Percentiles rank a stretch among this genome's conserved stretches.
phyloP scores from a whole-genome alignment of 805 yeast species.

The Spathaspora gorwiae region DNA sequence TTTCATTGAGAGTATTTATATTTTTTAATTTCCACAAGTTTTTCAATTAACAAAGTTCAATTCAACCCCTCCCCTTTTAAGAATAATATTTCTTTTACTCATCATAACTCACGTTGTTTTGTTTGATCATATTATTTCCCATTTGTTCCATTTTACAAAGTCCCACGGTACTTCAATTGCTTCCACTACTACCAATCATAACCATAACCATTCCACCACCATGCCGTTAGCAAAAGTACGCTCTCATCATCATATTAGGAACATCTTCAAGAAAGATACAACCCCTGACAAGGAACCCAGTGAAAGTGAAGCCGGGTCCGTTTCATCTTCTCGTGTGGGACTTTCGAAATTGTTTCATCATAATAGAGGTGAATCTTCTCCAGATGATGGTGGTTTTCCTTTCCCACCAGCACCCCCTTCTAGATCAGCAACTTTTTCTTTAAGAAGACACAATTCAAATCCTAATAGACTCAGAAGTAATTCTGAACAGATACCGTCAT shows the following conservation, averaged over 20 bases:
- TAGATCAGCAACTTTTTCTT: constrained; percentile 7
- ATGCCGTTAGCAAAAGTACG: constrained; percentile 5
- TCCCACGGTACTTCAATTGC: no score
- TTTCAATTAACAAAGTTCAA: no score
- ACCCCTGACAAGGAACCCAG: constrained; percentile 7
- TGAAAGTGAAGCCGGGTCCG: background rate
- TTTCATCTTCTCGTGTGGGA: constrained; percentile 11
- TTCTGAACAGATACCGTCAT: constrained; percentile 1
- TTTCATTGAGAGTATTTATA: no score
- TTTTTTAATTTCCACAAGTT: no score
- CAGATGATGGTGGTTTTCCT: background rate
- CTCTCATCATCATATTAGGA: constrained; percentile 16
- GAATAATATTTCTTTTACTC: no score
- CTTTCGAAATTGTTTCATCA: constrained; percentile 19
- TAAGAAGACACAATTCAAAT: constrained; percentile 16
- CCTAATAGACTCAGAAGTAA: constrained; percentile 5
- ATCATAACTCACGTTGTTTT: no score
- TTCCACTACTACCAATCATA: no score
- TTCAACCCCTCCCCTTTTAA: no score
- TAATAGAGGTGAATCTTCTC: constrained; percentile 4
- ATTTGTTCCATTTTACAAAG: no score
- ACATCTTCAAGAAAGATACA: constrained; percentile 17
- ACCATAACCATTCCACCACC: background rate
- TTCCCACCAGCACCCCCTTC: constrained; percentile 15
- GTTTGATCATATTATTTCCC: no score